phyloP scores from a whole-genome alignment of 2,329 filamentous ascomycete species.

The Periconia sp. region DNA sequence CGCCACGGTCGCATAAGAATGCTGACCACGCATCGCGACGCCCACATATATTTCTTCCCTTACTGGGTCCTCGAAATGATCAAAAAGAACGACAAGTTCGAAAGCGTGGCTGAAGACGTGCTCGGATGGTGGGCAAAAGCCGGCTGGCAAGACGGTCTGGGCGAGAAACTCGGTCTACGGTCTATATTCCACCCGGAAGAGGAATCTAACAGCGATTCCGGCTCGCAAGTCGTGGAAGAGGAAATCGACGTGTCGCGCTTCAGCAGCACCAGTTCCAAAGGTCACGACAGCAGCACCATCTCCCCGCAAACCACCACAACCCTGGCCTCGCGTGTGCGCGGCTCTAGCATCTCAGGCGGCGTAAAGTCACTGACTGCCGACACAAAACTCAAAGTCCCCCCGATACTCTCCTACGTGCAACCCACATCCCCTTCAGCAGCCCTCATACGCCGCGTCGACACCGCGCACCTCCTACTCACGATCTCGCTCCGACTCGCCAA shows the following conservation, averaged over 20 bases:
- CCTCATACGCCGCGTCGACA: slow-evolving; percentile 86
- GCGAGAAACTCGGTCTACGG: slow-evolving; percentile 73
- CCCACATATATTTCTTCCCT: slow-evolving; percentile 93
- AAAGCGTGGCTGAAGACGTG: slow-evolving; percentile 88
- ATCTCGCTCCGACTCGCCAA: slow-evolving; percentile 87
- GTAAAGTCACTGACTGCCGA: slow-evolving; percentile 30
- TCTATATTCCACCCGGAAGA: slow-evolving; percentile 61
- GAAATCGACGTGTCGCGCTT: slow-evolving; percentile 57
- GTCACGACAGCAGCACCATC: slow-evolving; percentile 8
- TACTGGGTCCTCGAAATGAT: slow-evolving; percentile 88
- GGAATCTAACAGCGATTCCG: slow-evolving; percentile 42
- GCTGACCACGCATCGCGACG: slow-evolving; percentile 82
- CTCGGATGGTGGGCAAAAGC: slow-evolving; percentile 96
- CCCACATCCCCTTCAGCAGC: slow-evolving; percentile 59
- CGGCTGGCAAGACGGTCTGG: slow-evolving; percentile 81
- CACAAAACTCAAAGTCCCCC: slow-evolving; percentile 60
- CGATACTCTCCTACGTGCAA: slow-evolving; percentile 82
- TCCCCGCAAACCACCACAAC: slow-evolving; percentile 11
- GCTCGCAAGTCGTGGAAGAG: slow-evolving; percentile 49
- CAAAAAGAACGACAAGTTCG: slow-evolving; percentile 74
- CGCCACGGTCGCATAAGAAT: slow-evolving; percentile 76
- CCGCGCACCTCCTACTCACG: slow-evolving; percentile 75
- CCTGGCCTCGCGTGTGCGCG: slow-evolving; percentile 41
- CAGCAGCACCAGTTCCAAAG: slow-evolving; percentile 52
- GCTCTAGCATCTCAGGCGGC: slow-evolving; percentile 29